Evolutionary conservation across 1,284 basidiomycete species (phyloP).

Genomic region (Trichosporon sp.): DNA sequence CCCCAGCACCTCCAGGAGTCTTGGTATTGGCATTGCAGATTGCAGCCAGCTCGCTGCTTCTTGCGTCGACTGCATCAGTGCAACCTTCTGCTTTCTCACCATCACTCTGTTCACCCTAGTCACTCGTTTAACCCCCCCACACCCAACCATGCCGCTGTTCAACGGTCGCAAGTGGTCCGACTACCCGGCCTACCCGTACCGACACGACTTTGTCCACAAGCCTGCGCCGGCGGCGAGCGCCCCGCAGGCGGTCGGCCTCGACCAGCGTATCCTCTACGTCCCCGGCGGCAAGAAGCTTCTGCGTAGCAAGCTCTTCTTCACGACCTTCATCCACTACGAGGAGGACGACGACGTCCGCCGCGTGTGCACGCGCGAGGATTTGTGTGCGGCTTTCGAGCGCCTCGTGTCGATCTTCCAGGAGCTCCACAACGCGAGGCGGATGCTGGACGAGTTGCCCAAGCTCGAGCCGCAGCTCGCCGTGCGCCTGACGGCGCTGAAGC

Average conservation of each 20-base stretch:
- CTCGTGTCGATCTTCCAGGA: conserved; percentile 15
- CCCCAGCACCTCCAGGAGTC: neutral
- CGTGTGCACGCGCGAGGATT: conserved; percentile 4
- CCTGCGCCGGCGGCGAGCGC: neutral
- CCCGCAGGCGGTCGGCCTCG: conserved; percentile 9
- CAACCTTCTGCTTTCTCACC: neutral
- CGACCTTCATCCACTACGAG: conserved; percentile 12
- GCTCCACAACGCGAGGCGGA: neutral
- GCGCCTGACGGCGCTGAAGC: neutral
- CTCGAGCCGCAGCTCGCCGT: conserved; percentile 13
- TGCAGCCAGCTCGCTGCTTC: neutral
- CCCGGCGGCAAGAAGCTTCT: conserved; percentile 10
- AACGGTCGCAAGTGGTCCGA: conserved; percentile 17
- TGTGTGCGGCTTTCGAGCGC: conserved; percentile 15
- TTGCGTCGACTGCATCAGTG: neutral
- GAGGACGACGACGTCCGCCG: conserved; percentile 15
- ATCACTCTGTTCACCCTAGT: neutral
- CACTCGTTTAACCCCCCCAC: neutral
- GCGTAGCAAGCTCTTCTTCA: conserved; percentile 1
- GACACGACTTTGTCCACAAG: conserved; percentile 6
- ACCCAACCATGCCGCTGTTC: conserved; percentile 3
- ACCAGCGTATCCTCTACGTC: conserved; percentile 10
- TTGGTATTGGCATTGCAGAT: neutral
- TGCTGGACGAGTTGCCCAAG: conserved; percentile 12
- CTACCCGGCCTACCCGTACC: conserved; percentile 11